Base-by-base conservation (phyloP, 208 protist genomes). In the Ichthyophonus hoferi region DNA sequence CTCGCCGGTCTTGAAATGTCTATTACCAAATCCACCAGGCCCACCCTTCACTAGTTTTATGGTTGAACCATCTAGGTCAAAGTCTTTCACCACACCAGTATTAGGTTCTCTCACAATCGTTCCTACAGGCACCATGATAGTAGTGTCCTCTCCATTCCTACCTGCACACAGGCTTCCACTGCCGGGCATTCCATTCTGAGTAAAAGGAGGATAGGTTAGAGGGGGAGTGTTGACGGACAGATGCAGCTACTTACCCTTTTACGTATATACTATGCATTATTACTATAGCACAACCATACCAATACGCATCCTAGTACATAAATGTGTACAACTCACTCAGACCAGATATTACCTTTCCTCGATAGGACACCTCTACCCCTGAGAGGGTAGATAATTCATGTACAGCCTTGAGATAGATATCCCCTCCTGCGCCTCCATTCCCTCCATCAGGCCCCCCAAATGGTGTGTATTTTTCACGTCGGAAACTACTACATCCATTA, bases 341-440 rank as follows among this genome's bases (percentile, higher is more conserved):
- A n/a, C n/a, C n/a, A n/a, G n/a, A n/a, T n/a, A n/a, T n/a, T n/a
- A 67, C 50, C 7, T 67, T 7, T 7, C 50, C 50, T 24, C 24
- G 7, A 24, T 67, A 67, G 50, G 7, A 24, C 50, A 7, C 24
- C 50, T 67, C 50, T 24, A 67, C 50, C 50, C 50, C 50, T 67
- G 14, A n/a, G 14, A 67, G 50, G 24, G 14, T 67, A 67, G 50
- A 67, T 24, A 67, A 24, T 7, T 24, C 50, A 12, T 39, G 39
- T 24, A 31, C 3, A 14, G 83, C 86, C 35, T 40, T 2, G n/a
- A 93, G 34, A 39, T 90, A 17, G 17, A 93, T 88, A 86, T 86
- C 79, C 40, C 91, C 91, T 33, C 91, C 91, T 35, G 31, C 79
- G 17, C 91, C 91, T 2, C 91, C 90, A 83, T 92, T 85, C 35